Percentiles rank a stretch among this genome's conserved stretches.
These are phyloP conservation scores for Amanita fuliginea DNA, from an alignment of 768 basidiomycete genomes.

Conservation along the genomic window DNA sequence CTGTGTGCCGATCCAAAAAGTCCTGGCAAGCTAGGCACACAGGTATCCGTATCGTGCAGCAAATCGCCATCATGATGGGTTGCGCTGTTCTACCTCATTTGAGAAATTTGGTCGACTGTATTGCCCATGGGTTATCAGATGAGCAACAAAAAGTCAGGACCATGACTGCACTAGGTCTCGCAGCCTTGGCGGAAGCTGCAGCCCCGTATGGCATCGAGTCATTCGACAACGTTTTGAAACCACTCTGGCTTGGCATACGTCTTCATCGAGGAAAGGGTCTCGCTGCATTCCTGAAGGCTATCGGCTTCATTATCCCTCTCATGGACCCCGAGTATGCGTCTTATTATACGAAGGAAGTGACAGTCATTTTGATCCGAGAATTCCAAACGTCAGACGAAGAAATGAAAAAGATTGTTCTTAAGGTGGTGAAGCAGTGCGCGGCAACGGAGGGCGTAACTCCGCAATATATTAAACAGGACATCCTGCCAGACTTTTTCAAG, in stretches of 20 bases:
- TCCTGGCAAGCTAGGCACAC: constrained; percentile 99
- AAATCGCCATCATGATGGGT: constrained; percentile 99
- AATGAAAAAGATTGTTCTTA: constrained; percentile 99
- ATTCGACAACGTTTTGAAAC: constrained; percentile 94
- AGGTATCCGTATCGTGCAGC: constrained; percentile 98
- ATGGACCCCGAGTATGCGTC: constrained; percentile 99
- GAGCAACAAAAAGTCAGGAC: constrained; percentile 96
- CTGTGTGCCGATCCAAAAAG: constrained; percentile 97
- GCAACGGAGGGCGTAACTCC: constrained; percentile 97
- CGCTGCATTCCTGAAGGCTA: constrained; percentile 93
- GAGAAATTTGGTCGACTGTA: constrained; percentile 92
- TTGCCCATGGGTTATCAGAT: constrained; percentile 85
- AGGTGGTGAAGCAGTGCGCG: constrained; percentile 98
- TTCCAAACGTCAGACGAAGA: constrained; percentile 99
- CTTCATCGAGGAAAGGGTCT: constrained; percentile 92
- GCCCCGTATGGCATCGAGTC: constrained; percentile 99
- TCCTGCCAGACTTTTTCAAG: constrained; percentile 98
- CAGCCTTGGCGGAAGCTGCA: constrained; percentile 92
- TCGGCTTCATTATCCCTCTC: constrained; percentile 98
- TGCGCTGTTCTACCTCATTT: constrained; percentile 96
- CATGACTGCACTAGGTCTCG: constrained; percentile 87
- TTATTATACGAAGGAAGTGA: constrained; percentile 98
- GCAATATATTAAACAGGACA: constrained; percentile 93
- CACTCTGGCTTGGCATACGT: constrained; percentile 89
- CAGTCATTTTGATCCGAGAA: constrained; percentile 93